Base-by-base conservation (phyloP, 2,329 filamentous ascomycete species). In the Ophiostoma quercus region DNA sequence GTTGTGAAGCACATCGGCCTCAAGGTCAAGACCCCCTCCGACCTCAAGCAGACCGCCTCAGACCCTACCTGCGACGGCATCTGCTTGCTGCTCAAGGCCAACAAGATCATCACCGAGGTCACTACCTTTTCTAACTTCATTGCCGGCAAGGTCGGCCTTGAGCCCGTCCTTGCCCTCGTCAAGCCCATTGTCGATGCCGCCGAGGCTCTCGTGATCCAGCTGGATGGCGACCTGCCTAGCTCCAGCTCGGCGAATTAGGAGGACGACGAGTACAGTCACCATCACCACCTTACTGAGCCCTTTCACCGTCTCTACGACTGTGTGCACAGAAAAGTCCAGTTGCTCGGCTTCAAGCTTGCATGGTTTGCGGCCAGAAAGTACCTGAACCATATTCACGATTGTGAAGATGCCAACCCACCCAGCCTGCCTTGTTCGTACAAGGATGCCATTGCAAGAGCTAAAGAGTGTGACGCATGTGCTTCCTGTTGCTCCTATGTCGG, bases 11-110 rank as follows among this genome's bases (percentile, higher is more conserved):
- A 41, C 11, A 4, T 62, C 19, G 47, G 51, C n/a, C 25, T 69
- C 39, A 67, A 47, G 16, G 12, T 65, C 54, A 47, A 37, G 39
- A 71, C 70, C 2, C 63, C 62, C 2, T 65, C 7, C n/a, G n/a
- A 71, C 67, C 34, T 66, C 12, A 41, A 34, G 19, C 32, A 65
- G 34, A 22, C 37, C 9, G 60, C 60, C 1, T 22, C 66, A 2
- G 66, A 67, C 22, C 14, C 43, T 19, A 41, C 62, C 34, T 65
- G 70, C 57, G 54, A 72, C 63, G 68, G 62, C 25, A 4, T 54
- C 25, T 70, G 70, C 62, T 11, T 72, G 12, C 16, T 70, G 16
- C 29, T 8, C 57, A 72, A 70, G 65, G 71, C 68, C 37, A 54
- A 57, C 47, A 32, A 37, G n/a, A 67, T 72, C 9, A 60, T 71